These are phyloP conservation scores for Brassica balearica DNA, from an alignment of 441 rosid genomes.

Conservation along the genomic window DNA sequence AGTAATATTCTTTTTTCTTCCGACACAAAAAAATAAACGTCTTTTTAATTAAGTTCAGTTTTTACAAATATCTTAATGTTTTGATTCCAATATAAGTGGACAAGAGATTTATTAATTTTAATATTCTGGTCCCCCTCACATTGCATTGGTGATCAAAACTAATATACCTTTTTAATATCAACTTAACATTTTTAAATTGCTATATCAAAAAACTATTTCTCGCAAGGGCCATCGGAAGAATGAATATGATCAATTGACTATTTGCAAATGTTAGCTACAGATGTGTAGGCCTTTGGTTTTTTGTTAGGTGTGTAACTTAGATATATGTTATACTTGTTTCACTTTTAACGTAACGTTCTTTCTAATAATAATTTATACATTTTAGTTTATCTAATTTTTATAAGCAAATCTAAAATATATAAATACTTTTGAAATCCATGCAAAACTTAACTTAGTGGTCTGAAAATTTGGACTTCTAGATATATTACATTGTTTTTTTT, in stretches of 20 bases:
- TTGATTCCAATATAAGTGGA: constrained; percentile 47
- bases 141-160: constrained; percentile 7
- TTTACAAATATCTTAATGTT: constrained; percentile 31
- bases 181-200: constrained; percentile 3
- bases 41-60: constrained; percentile 26
- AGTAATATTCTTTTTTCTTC: constrained; percentile 26
- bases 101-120: constrained; percentile 19
- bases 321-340: background rate
- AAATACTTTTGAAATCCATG: background rate
- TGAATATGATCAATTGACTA: background rate
- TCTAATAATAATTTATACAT: background rate
- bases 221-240: constrained; percentile 7
- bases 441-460: background rate
- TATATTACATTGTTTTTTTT: background rate
- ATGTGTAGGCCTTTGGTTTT: background rate
- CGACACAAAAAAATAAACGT: constrained; percentile 18
- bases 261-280: background rate
- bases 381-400: background rate
- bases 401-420: background rate
- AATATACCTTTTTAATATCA: background rate
- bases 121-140: constrained; percentile 2
- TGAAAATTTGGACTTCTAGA: background rate
- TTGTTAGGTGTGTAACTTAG: background rate
- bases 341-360: background rate
- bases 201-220: constrained; percentile 6